Conservation (phyloP, 2,329 filamentous ascomycete species). For the Aspergillus tubingensis region DNA sequence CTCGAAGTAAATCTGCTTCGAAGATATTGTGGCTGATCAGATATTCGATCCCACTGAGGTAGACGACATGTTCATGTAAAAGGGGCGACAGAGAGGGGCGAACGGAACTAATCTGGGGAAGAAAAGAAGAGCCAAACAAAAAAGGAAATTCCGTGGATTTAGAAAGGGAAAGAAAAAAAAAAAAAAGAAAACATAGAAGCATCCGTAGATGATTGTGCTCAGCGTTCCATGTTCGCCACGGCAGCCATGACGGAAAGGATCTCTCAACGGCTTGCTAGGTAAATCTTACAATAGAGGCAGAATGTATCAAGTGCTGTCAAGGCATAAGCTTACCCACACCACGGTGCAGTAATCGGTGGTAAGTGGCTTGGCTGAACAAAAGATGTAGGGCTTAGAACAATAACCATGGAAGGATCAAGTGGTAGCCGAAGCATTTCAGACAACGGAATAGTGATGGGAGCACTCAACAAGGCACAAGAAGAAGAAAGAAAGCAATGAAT, state of each 20-base stretch:
- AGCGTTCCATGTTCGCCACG: conserved; percentile 7
- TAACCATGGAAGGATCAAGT: background rate
- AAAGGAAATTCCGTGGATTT: background rate
- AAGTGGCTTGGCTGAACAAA: background rate
- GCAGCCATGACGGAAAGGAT: background rate
- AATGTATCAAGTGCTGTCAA: background rate
- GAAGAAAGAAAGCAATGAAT: background rate
- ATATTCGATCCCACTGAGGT: background rate
- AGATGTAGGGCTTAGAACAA: background rate
- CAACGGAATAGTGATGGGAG: background rate
- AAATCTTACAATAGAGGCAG: background rate
- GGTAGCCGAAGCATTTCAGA: background rate
- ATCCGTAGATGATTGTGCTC: conserved; percentile 12
- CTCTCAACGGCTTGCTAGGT: background rate
- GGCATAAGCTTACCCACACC: background rate
- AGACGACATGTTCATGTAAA: background rate
- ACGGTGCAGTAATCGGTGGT: background rate
- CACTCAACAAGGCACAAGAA: background rate
- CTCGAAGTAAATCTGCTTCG: background rate
- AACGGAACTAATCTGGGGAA: conserved; percentile 1
- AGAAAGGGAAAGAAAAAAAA: too few species aligned
- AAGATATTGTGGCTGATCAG: conserved; percentile 7
- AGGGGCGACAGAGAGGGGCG: conserved; percentile 5
- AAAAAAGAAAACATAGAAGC: conserved; percentile 18
- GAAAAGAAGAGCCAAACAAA: conserved; percentile 13